These are phyloP conservation scores for Phytopythium boreale DNA, from an alignment of 352 stramenopile genomes.

Conservation along the genomic window DNA sequence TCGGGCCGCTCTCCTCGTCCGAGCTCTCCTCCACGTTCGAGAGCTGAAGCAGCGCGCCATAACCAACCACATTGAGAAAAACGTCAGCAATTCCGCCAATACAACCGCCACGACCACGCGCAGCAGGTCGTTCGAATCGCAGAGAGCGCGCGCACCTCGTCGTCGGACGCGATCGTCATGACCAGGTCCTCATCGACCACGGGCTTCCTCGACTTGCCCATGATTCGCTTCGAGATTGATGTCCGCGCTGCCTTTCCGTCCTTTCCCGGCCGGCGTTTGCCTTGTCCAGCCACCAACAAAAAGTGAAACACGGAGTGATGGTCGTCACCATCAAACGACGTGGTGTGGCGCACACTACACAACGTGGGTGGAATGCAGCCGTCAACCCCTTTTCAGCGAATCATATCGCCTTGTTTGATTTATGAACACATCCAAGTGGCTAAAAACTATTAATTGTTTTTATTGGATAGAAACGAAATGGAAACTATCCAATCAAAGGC, in stretches of 20 bases:
- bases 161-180: conserved; percentile 88
- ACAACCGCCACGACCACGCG: background rate
- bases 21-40: conserved; percentile 72
- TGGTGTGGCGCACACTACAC: conserved; percentile 1
- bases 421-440: background rate
- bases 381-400: background rate
- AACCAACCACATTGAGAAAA: too few relatives aligned
- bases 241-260: background rate
- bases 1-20: conserved; percentile 44
- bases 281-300: conserved; percentile 7
- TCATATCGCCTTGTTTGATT: background rate
- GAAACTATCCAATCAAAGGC: background rate
- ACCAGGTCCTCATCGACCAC: conserved; percentile 64
- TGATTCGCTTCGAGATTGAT: conserved; percentile 6
- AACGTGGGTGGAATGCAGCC: conserved; percentile 5
- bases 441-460: background rate
- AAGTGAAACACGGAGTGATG: conserved; percentile 6
- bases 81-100: background rate
- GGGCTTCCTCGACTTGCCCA: conserved; percentile 29
- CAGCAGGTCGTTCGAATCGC: background rate
- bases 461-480: background rate
- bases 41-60: conserved; percentile 19
- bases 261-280: background rate
- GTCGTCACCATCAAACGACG: conserved; percentile 11
- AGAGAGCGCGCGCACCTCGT: conserved; percentile 36